Conservation (phyloP, 176 grass and related monocot genomes). For the Oryza brachyantha region DNA sequence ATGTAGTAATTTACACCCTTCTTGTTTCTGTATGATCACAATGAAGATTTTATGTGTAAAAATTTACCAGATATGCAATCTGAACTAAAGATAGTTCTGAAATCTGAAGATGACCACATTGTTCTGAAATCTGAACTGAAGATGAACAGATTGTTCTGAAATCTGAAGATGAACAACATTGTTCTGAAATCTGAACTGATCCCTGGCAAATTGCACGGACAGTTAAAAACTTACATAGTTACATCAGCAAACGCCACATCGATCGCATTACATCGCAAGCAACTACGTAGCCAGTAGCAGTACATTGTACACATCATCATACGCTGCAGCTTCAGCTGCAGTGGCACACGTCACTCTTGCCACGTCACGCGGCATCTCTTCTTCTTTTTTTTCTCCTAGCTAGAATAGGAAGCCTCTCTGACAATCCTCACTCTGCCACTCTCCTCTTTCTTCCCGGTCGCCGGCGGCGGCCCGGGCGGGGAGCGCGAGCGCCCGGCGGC, state of each 20-base stretch:
- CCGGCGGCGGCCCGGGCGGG: constrained; percentile 20
- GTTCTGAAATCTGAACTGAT: neutral
- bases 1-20: no score
- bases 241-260: constrained; percentile 36
- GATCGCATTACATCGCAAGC: constrained; percentile 37
- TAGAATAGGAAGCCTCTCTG: constrained; percentile 10
- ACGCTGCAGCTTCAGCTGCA: constrained; percentile 27
- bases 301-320: neutral
- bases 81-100: neutral
- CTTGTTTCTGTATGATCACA: no score
- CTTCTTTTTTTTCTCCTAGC: neutral
- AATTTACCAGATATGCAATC: neutral
- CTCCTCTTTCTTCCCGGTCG: constrained; percentile 44
- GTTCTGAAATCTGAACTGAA: neutral
- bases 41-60: no score
- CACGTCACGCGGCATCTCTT: neutral
- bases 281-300: constrained; percentile 4
- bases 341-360: constrained; percentile 1
- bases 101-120: neutral
- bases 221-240: neutral
- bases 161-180: neutral
- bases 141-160: neutral
- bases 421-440: constrained; percentile 10
- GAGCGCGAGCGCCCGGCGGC: constrained; percentile 37
- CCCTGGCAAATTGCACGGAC: neutral